Percentiles rank a stretch among this genome's conserved stretches.
Conservation (phyloP, 257 asterid genomes). For the Dorcoceras hygrometricum region DNA sequence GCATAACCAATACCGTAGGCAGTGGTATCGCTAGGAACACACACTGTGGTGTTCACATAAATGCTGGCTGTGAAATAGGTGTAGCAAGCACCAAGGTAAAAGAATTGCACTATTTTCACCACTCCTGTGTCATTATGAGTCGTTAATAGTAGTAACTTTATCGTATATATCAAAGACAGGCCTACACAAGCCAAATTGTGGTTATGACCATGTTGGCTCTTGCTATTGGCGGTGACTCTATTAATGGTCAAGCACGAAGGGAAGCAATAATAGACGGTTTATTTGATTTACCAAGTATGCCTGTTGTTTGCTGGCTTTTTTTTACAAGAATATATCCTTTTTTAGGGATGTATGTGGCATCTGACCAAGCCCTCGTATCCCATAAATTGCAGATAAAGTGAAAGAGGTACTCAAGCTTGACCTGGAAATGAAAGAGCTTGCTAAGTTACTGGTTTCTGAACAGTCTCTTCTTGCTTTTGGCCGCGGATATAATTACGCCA, state of each 20-base stretch:
- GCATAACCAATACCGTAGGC: slow-evolving; percentile 95
- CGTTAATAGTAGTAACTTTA: too few species aligned
- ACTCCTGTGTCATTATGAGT: too few species aligned
- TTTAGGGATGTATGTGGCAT: neutral
- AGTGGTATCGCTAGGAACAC: slow-evolving; percentile 98
- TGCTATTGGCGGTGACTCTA: slow-evolving; percentile 81
- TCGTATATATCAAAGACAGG: slow-evolving; percentile 38
- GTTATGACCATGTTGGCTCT: slow-evolving; percentile 99
- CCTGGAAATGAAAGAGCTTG: slow-evolving; percentile 83
- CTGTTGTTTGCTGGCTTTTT: neutral
- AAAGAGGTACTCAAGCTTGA: slow-evolving; percentile 92
- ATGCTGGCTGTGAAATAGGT: slow-evolving; percentile 98
- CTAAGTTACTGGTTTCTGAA: slow-evolving; percentile 68
- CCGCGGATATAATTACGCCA: slow-evolving; percentile 91
- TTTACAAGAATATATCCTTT: too few species aligned
- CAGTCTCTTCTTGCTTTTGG: slow-evolving; percentile 98
- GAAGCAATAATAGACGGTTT: slow-evolving; percentile 88
- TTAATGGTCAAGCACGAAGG: slow-evolving; percentile 72
- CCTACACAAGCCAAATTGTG: slow-evolving; percentile 94
- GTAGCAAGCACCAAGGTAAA: slow-evolving; percentile 96
- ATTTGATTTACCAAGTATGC: slow-evolving; percentile 82
- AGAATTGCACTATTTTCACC: too few species aligned
- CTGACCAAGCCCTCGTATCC: too few species aligned
- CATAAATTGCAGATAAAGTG: slow-evolving; percentile 58
- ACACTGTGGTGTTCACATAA: slow-evolving; percentile 92